Evolutionary conservation across 306 rosid species (phyloP).

Genomic region (Vigna angularis): DNA sequence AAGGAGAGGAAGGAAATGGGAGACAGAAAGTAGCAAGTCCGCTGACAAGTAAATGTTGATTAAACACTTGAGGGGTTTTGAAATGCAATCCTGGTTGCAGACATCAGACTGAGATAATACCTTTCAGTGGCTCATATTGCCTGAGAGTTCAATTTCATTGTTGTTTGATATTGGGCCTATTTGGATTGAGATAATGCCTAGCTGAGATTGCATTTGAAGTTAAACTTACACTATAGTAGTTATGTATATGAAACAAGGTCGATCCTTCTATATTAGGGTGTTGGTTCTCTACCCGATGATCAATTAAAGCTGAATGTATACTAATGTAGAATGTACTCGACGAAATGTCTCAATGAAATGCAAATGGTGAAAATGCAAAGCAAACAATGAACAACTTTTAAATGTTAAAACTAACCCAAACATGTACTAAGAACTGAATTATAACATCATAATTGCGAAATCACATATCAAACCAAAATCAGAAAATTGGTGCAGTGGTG

Average conservation of each 20-base stretch:
- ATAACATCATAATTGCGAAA: too few species aligned
- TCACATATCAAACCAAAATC: too few species aligned
- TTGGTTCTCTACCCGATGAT: neutral
- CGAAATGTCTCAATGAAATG: too few species aligned
- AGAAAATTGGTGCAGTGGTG: too few species aligned
- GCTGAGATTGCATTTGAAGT: slow-evolving; percentile 17
- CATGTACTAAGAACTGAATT: too few species aligned
- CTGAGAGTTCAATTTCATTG: neutral
- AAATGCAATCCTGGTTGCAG: slow-evolving; percentile 30
- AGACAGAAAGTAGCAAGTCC: slow-evolving; percentile 7
- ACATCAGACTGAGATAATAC: slow-evolving; percentile 26
- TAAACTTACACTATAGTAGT: neutral
- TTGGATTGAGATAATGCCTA: slow-evolving; percentile 6
- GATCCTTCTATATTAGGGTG: neutral
- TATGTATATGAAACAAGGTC: neutral
- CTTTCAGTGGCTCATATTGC: slow-evolving; percentile 16
- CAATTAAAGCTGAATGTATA: neutral
- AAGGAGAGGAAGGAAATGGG: slow-evolving; percentile 17
- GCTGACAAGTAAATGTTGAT: slow-evolving; percentile 31
- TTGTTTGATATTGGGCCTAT: slow-evolving; percentile 14
- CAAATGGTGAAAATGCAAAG: too few species aligned
- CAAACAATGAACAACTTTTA: too few species aligned
- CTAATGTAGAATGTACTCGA: too few species aligned
- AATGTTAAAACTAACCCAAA: too few species aligned
- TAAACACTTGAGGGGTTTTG: slow-evolving; percentile 19